phyloP scores from a whole-genome alignment of 2,329 filamentous ascomycete species.

The Arthrinium phaeospermum region DNA sequence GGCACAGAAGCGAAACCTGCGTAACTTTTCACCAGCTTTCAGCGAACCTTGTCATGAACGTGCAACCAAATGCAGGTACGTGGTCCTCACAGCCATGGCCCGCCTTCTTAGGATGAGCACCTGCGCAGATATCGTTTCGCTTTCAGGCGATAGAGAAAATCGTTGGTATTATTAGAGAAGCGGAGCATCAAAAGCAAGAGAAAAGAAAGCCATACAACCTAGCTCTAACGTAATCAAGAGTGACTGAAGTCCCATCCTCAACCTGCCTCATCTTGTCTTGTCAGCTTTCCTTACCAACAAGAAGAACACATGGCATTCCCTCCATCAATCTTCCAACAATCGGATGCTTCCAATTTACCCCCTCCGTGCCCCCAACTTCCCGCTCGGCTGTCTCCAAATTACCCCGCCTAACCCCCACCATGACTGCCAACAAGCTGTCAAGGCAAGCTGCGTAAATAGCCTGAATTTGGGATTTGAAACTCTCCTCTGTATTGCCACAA shows the following conservation, averaged over 20 bases:
- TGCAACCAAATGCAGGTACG: background rate
- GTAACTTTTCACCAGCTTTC: background rate
- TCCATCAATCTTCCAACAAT: background rate
- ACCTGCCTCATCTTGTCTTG: background rate
- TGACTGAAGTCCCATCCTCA: background rate
- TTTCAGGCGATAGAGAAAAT: background rate
- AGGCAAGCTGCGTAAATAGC: constrained; percentile 17
- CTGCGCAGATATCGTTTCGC: background rate
- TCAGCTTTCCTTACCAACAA: background rate
- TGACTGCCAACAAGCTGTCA: constrained; percentile 16
- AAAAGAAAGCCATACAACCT: background rate
- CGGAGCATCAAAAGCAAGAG: background rate
- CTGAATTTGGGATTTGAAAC: constrained; percentile 3
- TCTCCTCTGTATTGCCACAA: constrained; percentile 4
- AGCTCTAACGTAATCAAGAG: background rate
- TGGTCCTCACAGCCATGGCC: background rate
- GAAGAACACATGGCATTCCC: background rate
- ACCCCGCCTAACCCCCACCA: constrained; percentile 19
- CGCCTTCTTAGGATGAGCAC: background rate
- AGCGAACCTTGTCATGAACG: background rate
- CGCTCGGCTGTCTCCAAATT: constrained; percentile 15
- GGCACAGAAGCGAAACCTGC: constrained; percentile 4
- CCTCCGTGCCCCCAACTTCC: background rate
- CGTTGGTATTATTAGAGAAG: background rate
- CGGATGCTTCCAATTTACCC: constrained; percentile 15